These are phyloP conservation scores for Aspergillus felis DNA, from an alignment of 2,329 filamentous ascomycete genomes.

Conservation along the genomic window DNA sequence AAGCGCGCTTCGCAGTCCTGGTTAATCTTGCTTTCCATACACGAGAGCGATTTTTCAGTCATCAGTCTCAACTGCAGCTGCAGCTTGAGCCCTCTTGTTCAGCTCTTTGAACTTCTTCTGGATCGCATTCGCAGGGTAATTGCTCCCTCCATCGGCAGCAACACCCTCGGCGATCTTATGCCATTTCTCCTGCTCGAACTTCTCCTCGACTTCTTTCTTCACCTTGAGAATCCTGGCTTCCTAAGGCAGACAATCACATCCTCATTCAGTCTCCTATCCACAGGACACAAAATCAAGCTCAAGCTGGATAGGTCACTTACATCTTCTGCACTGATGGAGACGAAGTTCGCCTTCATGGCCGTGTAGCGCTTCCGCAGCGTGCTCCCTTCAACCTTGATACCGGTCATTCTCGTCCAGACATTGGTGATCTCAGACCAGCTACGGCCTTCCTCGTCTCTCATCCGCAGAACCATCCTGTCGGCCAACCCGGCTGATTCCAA, in stretches of 20 bases:
- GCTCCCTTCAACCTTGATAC: conserved; percentile 27
- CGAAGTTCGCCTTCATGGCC: conserved; percentile 39
- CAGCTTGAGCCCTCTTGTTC: conserved; percentile 18
- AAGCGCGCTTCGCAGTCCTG: not conserved
- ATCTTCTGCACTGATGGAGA: conserved; percentile 33
- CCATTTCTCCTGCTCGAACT: conserved; percentile 40
- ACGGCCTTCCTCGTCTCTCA: conserved; percentile 23
- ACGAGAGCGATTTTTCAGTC: not conserved
- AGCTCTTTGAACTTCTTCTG: conserved; percentile 42
- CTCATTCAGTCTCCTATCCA: not conserved
- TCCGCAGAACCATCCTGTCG: conserved; percentile 26
- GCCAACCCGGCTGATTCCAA: conserved; percentile 14
- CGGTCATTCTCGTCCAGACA: conserved; percentile 24
- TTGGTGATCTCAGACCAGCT: conserved; percentile 25
- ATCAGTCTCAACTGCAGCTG: not conserved
- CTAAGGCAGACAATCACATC: conserved; percentile 10
- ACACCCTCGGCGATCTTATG: conserved; percentile 31
- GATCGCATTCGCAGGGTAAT: conserved; percentile 31
- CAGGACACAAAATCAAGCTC: not conserved
- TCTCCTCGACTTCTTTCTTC: conserved; percentile 39
- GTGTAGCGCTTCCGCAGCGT: conserved; percentile 39
- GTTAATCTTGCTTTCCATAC: not conserved
- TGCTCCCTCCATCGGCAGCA: conserved; percentile 25
- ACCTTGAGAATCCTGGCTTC: conserved; percentile 28
- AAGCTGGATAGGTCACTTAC: conserved; percentile 17